Evolutionary conservation across 441 rosid genomes (phyloP), one percentile per base, ranked within the genome.

Genomic region (Pelargonium australe): DNA sequence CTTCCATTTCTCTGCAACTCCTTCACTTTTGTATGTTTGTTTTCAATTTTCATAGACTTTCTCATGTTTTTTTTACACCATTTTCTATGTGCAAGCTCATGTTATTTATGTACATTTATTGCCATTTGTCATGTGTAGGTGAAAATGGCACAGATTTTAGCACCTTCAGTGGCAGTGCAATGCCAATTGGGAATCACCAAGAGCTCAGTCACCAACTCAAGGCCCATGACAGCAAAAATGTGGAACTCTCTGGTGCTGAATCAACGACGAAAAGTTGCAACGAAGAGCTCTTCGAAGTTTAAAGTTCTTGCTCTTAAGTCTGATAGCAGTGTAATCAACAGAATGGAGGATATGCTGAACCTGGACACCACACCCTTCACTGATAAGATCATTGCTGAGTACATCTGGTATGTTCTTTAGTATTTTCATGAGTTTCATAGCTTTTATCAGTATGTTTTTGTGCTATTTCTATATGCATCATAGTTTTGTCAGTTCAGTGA

Each of bases 341-440:
- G 97, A 83, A 53, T 94, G 16, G 94, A 89, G 77, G 64, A 76
- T 70, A 87, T 94, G 37, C 88, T 94, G 68, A 91, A 94, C 76
- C 53, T 91, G 80, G 99, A 94, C 67, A 70, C 86, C 64, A 90
- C 87, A 19, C 92, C 96, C 40, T 86, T 79, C 82, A 84, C 97
- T 45, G 88, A 91, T 75, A 84, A 76, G 73, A 87, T 94, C 84
- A 89, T 94, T 65, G 97, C 97, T 19, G 99, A 94, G 67, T 94
- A 94, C 79, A 88, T 94, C 71, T 91, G 99, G 99, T 91, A 87
- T 75, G 63, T 19, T 31, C 12, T 25, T 1, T 10, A 68, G 20
- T 53, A 49, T 4, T 49, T 49, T 11, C 16, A 49, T 0, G 16
- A 49, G 57, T 49, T 11, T 10, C 13, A 49, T 49, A 11, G n/a